Conservation (phyloP, 23 red algal genomes). For the Pyropia haitanensis region DNA sequence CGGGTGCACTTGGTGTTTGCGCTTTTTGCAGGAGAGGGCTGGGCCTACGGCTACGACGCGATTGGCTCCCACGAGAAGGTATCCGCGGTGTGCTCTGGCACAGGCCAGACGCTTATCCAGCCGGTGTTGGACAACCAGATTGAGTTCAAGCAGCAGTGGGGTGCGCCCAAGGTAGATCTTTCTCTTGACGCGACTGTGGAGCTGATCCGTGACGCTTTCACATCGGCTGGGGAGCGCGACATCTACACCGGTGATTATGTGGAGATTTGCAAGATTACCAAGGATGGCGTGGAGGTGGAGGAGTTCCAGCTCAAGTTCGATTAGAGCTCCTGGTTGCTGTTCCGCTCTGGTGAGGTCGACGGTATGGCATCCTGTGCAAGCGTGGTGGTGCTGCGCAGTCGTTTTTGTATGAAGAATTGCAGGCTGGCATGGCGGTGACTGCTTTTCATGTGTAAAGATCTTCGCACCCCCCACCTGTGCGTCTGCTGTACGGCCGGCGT, state of each 20-base stretch:
- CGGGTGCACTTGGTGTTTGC: neutral
- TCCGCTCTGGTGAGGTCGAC: no score
- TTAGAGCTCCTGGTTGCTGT: no score
- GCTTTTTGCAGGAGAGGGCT: slow-evolving; percentile 67
- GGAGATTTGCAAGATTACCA: slow-evolving; percentile 65
- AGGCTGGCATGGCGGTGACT: no score
- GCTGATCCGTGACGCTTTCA: slow-evolving; percentile 75
- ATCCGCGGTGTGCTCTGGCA: slow-evolving; percentile 82
- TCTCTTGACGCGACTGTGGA: slow-evolving; percentile 56
- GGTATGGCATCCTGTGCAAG: no score
- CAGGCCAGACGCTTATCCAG: slow-evolving; percentile 78
- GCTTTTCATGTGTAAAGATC: no score
- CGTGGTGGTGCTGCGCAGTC: no score
- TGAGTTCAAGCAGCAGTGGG: slow-evolving; percentile 67
- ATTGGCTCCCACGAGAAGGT: slow-evolving; percentile 94
- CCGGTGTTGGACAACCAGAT: slow-evolving; percentile 92
- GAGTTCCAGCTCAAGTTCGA: slow-evolving; percentile 40
- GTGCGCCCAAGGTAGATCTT: slow-evolving; percentile 28
- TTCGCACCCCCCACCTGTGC: no score
- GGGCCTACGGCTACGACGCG: slow-evolving; percentile 86
- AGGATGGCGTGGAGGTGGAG: slow-evolving; percentile 57
- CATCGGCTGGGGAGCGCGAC: slow-evolving; percentile 86
- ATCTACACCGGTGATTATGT: slow-evolving; percentile 92
- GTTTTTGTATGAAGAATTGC: no score
- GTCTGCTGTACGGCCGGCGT: no score